These are phyloP conservation scores for Acanthochlamys bracteata DNA, from an alignment of 106 monocot genomes.

Conservation along the genomic window DNA sequence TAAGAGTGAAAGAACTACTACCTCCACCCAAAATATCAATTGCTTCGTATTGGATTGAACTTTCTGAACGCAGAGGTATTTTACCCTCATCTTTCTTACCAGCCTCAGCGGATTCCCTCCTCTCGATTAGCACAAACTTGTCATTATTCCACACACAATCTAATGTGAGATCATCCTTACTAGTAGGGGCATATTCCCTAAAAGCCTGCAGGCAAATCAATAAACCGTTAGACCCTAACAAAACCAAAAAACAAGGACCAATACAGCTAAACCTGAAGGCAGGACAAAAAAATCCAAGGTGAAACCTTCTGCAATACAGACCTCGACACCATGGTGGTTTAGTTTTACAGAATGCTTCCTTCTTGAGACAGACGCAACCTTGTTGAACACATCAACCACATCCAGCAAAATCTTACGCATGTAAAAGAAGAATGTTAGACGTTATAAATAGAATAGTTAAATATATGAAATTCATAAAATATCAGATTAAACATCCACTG, in stretches of 20 bases:
- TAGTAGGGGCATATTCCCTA: conserved; percentile 62
- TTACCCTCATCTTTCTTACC: conserved; percentile 18
- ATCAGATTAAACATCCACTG: no score
- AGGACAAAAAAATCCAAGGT: neutral
- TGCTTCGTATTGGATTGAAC: conserved; percentile 52
- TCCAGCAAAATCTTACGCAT: conserved; percentile 62
- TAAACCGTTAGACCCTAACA: neutral
- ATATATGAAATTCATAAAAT: neutral
- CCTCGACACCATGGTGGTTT: conserved; percentile 51
- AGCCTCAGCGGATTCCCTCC: conserved; percentile 7
- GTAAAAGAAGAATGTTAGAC: neutral
- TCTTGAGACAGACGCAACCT: conserved; percentile 43
- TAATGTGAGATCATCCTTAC: conserved; percentile 24
- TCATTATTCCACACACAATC: conserved; percentile 75
- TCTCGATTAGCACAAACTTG: conserved; percentile 88
- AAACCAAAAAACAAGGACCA: neutral
- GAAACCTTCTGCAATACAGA: conserved; percentile 11
- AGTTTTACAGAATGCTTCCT: conserved; percentile 62
- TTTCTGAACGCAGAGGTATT: conserved; percentile 15
- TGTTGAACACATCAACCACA: conserved; percentile 63
- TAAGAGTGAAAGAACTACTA: no score
- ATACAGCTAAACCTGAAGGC: neutral
- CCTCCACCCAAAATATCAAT: conserved; percentile 48
- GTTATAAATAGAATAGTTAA: no score
- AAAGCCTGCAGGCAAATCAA: conserved; percentile 39